Base-by-base conservation (phyloP, 1,139 yeast genomes). In the Diutina ranongensis region DNA sequence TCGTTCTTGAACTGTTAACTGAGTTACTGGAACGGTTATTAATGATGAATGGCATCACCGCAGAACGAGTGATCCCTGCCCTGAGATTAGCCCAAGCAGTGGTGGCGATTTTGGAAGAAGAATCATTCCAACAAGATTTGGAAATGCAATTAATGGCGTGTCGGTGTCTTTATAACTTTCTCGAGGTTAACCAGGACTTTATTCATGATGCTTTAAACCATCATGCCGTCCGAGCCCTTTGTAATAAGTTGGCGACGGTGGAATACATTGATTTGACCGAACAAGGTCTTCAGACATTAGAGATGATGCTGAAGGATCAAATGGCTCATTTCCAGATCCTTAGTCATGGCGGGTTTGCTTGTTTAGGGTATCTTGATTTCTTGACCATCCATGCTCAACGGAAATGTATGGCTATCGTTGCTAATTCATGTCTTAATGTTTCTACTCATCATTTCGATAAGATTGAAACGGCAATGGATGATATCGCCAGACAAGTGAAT, bases 261-360 rank as follows among this genome's bases (percentile, higher is more conserved):
- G 80, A 78, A 38, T 88, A 78, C 58, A 89, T 92, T 47, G 98
- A 92, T 59, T 68, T 92, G 49, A 94, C 97, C 0, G 98, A 92
- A 59, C 97, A 89, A 60, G 89, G 92, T 0, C 64, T 92, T 41
- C 89, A 83, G 53, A 80, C 94, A 0, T 63, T 83, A 47, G 89
- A 83, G 58, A 70, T 78, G 63, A 75, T 83, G 12, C 78, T 88
- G 1, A 64, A 80, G 49, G 72, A 74, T 40, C 68, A 74, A 8
- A 74, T 80, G 2, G 54, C 73, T 8, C 75, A 69, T 50, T 60
- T 64, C 45, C 71, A 67, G 35, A 70, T 83, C 25, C 62, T 82
- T 45, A 57, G 65, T 15, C 72, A 78, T 48, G 81, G 84, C 35
- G 84, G 94, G 7, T 62, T 89, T 20, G 79, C 87, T 0, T 81